Conservation (phyloP, 2,329 filamentous ascomycete genomes). For the Mariannaea sp. region DNA sequence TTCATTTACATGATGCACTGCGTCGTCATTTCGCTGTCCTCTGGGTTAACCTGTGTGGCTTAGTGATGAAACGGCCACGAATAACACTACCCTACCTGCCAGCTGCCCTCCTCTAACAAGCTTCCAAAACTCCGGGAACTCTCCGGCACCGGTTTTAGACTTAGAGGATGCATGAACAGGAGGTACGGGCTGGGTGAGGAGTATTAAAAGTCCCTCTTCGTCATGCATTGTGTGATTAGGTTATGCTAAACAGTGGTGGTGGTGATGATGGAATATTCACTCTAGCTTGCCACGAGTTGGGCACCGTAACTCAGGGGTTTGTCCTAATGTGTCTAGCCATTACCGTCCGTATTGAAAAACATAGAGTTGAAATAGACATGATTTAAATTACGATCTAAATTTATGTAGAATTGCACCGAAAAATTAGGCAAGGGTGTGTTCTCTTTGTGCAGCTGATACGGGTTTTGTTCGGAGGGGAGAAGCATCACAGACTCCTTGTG, state of each 20-base stretch:
- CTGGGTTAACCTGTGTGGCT: neutral
- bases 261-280: neutral
- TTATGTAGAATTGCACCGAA: too few relatives aligned
- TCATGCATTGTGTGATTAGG: neutral
- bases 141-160: neutral
- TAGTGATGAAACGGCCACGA: neutral
- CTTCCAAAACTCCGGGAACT: neutral
- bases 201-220: neutral
- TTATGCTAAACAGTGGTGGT: neutral
- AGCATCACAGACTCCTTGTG: too few relatives aligned
- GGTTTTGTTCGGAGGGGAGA: too few relatives aligned
- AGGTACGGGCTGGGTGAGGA: neutral
- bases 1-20: neutral
- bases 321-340: too few relatives aligned
- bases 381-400: too few relatives aligned
- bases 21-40: neutral
- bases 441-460: too few relatives aligned
- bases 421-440: too few relatives aligned
- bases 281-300: neutral
- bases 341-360: too few relatives aligned
- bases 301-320: neutral
- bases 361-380: neutral
- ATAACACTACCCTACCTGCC: neutral
- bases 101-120: neutral
- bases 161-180: neutral